phyloP scores from a whole-genome alignment of 192 early-diverging fungal genomes.

The Linnemannia elongata region DNA sequence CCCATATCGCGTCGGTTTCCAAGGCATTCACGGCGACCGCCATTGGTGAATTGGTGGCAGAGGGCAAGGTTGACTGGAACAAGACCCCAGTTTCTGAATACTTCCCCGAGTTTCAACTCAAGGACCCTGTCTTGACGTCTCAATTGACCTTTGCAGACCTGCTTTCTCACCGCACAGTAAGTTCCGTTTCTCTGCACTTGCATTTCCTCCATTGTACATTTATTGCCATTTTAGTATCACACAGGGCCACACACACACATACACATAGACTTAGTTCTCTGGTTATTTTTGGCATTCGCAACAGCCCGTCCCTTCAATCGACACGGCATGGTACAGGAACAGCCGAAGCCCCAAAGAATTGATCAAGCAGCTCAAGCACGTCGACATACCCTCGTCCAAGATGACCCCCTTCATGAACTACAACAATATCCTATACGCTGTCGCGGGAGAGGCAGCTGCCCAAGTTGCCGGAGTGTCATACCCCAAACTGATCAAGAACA shows the following conservation, averaged over 20 bases:
- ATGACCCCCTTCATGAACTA: background rate
- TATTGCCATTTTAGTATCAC: no score
- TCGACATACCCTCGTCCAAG: background rate
- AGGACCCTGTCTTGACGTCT: constrained; percentile 21
- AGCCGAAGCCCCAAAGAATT: background rate
- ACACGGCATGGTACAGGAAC: constrained; percentile 11
- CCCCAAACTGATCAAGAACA: background rate
- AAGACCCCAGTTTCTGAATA: constrained; percentile 12
- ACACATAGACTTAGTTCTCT: background rate
- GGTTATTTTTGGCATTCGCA: background rate
- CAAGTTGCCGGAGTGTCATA: background rate
- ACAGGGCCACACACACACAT: no score
- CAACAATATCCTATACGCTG: constrained; percentile 12
- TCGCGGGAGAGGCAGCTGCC: constrained; percentile 10
- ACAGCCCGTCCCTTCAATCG: background rate
- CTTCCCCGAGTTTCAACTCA: constrained; percentile 33
- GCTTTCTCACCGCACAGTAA: constrained; percentile 28
- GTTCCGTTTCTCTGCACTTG: no score
- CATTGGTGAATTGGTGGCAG: constrained; percentile 26
- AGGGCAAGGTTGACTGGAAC: constrained; percentile 34
- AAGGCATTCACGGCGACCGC: constrained; percentile 26
- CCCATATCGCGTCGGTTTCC: constrained; percentile 19
- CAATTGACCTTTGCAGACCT: constrained; percentile 30
- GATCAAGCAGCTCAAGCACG: constrained; percentile 15
- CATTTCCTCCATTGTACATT: no score